Percentiles rank a stretch among this genome's conserved stretches.
Conservation (phyloP, 768 basidiomycete species). For the Epithele typhae region DNA sequence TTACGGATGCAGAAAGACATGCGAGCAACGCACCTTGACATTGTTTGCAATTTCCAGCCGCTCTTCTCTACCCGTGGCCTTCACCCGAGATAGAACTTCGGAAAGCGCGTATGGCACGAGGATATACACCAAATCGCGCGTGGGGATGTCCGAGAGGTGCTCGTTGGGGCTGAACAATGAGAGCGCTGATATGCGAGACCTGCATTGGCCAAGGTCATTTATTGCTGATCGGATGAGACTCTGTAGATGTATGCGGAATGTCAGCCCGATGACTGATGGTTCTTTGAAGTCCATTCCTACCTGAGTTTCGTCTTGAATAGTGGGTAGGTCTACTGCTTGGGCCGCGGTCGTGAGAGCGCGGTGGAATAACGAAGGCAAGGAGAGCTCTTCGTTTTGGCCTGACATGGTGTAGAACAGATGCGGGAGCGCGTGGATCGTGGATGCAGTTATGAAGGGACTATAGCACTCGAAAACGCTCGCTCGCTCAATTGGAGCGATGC, state of each 20-base stretch:
- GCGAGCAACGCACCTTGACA: constrained; percentile 42
- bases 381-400: constrained; percentile 23
- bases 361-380: constrained; percentile 36
- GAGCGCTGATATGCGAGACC: constrained; percentile 51
- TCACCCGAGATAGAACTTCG: constrained; percentile 59
- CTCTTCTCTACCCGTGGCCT: constrained; percentile 50
- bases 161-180: constrained; percentile 85
- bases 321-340: constrained; percentile 36
- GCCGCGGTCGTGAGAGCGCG: constrained; percentile 35
- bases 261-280: background rate
- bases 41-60: constrained; percentile 53
- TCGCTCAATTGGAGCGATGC: no score
- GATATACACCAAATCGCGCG: constrained; percentile 71
- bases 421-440: no score
- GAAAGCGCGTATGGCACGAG: constrained; percentile 64
- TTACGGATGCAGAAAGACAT: no score
- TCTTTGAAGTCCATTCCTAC: constrained; percentile 17
- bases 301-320: constrained; percentile 43
- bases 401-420: no score
- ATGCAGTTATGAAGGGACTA: no score
- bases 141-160: constrained; percentile 75
- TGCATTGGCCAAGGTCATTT: constrained; percentile 50
- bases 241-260: constrained; percentile 31
- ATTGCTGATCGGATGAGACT: constrained; percentile 53
- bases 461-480: no score